Conservation (phyloP, 306 rosid species). For the Castanea crenata region DNA sequence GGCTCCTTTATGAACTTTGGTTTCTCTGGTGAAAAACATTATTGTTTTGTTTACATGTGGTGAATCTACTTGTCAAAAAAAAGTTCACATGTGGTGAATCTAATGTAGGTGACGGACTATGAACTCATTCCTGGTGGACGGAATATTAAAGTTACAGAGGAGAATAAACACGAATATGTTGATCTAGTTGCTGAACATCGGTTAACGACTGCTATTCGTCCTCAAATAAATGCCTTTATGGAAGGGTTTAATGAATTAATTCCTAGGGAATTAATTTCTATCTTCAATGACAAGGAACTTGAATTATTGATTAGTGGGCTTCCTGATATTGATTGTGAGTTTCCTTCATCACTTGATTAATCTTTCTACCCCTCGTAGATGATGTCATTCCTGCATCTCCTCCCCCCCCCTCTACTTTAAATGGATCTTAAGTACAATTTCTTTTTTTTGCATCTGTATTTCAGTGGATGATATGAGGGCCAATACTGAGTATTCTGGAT, state of each 20-base stretch:
- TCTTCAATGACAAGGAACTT: constrained; percentile 89
- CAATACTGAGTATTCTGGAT: constrained; percentile 95
- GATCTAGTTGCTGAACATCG: constrained; percentile 92
- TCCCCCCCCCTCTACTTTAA: background rate
- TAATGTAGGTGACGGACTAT: constrained; percentile 84
- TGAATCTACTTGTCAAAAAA: background rate
- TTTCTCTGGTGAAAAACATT: background rate
- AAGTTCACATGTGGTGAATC: constrained; percentile 23
- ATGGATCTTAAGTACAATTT: background rate
- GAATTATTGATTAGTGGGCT: constrained; percentile 94
- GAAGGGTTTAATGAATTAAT: constrained; percentile 84
- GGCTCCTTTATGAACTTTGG: background rate
- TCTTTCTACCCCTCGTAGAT: background rate
- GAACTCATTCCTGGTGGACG: constrained; percentile 96
- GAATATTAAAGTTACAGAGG: constrained; percentile 90
- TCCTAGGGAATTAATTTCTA: constrained; percentile 68
- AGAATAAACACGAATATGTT: constrained; percentile 90
- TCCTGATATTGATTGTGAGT: constrained; percentile 94
- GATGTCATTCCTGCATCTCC: background rate
- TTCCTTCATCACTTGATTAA: background rate
- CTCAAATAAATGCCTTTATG: constrained; percentile 89
- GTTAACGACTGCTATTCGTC: constrained; percentile 92
- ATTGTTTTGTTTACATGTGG: constrained; percentile 17
- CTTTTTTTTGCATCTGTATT: constrained; percentile 24
- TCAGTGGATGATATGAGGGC: constrained; percentile 98